Evolutionary conservation across 2,329 filamentous ascomycete genomes (phyloP).

Genomic region (Xylaria sp.): DNA sequence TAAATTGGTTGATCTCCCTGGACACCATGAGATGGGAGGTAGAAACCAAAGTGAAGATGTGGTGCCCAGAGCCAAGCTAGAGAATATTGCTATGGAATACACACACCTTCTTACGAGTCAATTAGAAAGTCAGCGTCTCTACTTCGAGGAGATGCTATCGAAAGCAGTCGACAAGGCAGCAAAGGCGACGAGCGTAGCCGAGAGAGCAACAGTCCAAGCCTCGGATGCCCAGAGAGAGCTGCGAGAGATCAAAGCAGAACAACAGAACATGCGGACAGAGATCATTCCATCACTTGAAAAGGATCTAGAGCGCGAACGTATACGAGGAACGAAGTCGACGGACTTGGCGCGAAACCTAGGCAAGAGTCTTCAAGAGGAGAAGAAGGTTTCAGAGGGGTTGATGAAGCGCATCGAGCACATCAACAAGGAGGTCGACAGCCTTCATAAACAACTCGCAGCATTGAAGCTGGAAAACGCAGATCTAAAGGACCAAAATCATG

Average conservation of each 20-base stretch:
- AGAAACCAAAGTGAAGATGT: conserved; percentile 68
- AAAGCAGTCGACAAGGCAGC: conserved; percentile 91
- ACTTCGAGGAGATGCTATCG: conserved; percentile 92
- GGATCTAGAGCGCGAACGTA: conserved; percentile 75
- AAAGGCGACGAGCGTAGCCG: conserved; percentile 74
- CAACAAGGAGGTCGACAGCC: conserved; percentile 68
- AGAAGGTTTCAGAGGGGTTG: conserved; percentile 82
- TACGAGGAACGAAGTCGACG: conserved; percentile 76
- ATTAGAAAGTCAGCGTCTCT: conserved; percentile 89
- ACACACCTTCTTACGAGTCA: conserved; percentile 93
- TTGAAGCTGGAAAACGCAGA: conserved; percentile 75
- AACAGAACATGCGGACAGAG: conserved; percentile 63
- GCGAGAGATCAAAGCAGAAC: conserved; percentile 62
- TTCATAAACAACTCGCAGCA: conserved; percentile 67
- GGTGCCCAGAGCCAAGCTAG: conserved; percentile 75
- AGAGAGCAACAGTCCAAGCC: conserved; percentile 66
- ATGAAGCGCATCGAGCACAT: conserved; percentile 84
- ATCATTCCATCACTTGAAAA: conserved; percentile 77
- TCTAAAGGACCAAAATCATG: conserved; percentile 85
- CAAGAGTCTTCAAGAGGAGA: conserved; percentile 85
- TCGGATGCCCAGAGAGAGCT: conserved; percentile 63
- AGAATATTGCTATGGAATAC: conserved; percentile 91
- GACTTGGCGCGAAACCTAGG: conserved; percentile 80
- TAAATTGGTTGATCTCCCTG: conserved; percentile 90
- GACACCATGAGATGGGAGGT: conserved; percentile 51